Conservation (phyloP, 306 rosid genomes). For the Bauhinia variegata region DNA sequence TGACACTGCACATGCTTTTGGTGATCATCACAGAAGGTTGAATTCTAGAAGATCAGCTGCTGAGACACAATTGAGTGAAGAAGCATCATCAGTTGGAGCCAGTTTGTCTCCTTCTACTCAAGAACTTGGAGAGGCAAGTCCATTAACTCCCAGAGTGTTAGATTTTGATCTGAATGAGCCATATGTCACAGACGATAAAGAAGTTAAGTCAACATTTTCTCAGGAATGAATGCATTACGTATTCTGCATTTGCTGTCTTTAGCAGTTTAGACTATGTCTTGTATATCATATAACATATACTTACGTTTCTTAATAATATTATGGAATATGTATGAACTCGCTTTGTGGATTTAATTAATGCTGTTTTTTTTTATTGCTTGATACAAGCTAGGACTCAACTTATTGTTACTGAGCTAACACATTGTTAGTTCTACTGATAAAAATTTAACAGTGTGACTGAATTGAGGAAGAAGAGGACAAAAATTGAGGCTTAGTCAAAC, state of each 20-base stretch:
- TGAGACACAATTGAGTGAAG: background rate
- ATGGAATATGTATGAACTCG: background rate
- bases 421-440: no score
- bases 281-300: background rate
- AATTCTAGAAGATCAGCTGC: background rate
- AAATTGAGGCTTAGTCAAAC: no score
- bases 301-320: no score
- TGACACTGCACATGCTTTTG: background rate
- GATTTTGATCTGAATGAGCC: slow-evolving; percentile 29
- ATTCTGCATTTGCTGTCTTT: background rate
- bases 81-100: background rate
- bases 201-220: background rate
- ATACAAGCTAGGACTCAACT: no score
- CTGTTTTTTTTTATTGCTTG: no score
- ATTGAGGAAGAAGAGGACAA: no score
- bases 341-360: background rate
- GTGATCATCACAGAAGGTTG: background rate
- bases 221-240: background rate
- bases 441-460: no score
- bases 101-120: background rate
- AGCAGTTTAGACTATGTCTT: background rate
- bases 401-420: no score
- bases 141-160: background rate
- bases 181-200: background rate
- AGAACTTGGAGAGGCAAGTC: slow-evolving; percentile 12